These are phyloP conservation scores for Polyrhizophydium stewartii DNA, from an alignment of 371 early-diverging fungal species.

Conservation along the genomic window DNA sequence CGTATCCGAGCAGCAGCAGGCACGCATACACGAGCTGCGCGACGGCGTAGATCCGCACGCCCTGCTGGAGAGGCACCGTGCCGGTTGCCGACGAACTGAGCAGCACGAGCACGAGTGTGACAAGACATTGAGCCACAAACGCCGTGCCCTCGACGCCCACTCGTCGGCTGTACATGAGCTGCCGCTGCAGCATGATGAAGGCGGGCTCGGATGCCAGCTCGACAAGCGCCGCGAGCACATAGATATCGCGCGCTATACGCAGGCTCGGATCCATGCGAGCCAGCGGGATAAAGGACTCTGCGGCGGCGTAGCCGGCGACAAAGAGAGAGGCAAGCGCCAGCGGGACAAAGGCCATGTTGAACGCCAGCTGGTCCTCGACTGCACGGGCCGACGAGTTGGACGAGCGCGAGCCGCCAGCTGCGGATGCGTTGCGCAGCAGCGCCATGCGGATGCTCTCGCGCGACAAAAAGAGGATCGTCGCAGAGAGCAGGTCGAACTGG, in stretches of 20 bases:
- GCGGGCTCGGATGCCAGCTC: conserved; percentile 83
- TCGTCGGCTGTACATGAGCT: conserved; percentile 69
- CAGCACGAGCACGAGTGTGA: conserved; percentile 46
- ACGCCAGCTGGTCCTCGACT: conserved; percentile 35
- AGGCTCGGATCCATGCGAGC: no score
- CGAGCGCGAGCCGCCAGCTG: background rate
- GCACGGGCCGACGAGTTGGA: background rate
- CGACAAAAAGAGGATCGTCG: conserved; percentile 82
- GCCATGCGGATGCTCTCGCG: conserved; percentile 88
- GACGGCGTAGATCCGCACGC: conserved; percentile 55
- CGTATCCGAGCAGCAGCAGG: conserved; percentile 54
- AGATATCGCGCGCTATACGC: conserved; percentile 50
- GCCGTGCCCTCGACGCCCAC: conserved; percentile 79
- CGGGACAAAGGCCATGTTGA: conserved; percentile 76
- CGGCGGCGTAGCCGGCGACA: conserved; percentile 6
- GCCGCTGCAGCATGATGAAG: conserved; percentile 67
- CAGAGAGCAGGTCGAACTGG: conserved; percentile 79
- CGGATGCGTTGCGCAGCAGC: conserved; percentile 43
- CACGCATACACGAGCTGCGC: conserved; percentile 68
- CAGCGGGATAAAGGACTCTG: conserved; percentile 12
- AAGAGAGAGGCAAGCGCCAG: conserved; percentile 57
- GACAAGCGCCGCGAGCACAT: conserved; percentile 65
- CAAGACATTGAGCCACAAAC: conserved; percentile 65
- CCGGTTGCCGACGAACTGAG: conserved; percentile 23
- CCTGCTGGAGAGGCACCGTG: conserved; percentile 40